Conservation (phyloP, 768 basidiomycete genomes). For the Guyanaporus albipodus region DNA sequence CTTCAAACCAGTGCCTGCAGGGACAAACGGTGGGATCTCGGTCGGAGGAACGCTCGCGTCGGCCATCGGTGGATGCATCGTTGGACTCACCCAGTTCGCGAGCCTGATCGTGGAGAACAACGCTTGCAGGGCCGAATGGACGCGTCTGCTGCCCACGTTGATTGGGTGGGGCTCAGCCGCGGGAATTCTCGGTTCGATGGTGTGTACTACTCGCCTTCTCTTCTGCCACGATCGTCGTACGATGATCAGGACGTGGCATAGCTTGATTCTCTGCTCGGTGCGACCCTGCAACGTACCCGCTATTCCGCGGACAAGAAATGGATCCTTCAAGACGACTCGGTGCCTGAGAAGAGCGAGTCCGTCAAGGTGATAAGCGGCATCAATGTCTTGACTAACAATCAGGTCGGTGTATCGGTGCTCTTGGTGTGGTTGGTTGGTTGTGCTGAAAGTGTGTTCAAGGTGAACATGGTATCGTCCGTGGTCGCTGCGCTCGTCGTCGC, state of each 20-base stretch:
- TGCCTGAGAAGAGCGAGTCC: slow-evolving; percentile 36
- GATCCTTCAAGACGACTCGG: slow-evolving; percentile 57
- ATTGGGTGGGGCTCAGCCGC: slow-evolving; percentile 58
- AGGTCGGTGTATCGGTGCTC: slow-evolving; percentile 43
- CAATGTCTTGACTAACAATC: slow-evolving; percentile 78
- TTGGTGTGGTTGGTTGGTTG: not conserved
- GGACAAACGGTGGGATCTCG: slow-evolving; percentile 89
- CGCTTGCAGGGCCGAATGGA: slow-evolving; percentile 43
- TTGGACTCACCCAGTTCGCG: slow-evolving; percentile 60
- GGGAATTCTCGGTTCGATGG: slow-evolving; percentile 79
- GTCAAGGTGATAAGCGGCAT: slow-evolving; percentile 59
- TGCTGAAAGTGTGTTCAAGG: slow-evolving; percentile 23
- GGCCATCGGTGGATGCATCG: slow-evolving; percentile 63
- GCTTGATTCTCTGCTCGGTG: slow-evolving; percentile 86
- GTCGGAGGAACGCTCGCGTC: slow-evolving; percentile 71
- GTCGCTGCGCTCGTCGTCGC: slow-evolving; percentile 36
- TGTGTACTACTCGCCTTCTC: slow-evolving; percentile 33
- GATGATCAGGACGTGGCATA: slow-evolving; percentile 25
- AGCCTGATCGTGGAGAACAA: slow-evolving; percentile 60
- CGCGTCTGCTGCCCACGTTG: slow-evolving; percentile 38
- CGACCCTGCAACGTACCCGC: slow-evolving; percentile 77
- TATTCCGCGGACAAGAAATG: slow-evolving; percentile 60
- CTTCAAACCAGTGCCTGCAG: slow-evolving; percentile 68
- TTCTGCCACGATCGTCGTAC: not conserved
- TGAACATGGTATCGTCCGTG: slow-evolving; percentile 45